Percentiles rank a stretch among this genome's conserved stretches.
phyloP scores from a whole-genome alignment of 768 basidiomycete species.

The Rhodotorula kratochvilovae region DNA sequence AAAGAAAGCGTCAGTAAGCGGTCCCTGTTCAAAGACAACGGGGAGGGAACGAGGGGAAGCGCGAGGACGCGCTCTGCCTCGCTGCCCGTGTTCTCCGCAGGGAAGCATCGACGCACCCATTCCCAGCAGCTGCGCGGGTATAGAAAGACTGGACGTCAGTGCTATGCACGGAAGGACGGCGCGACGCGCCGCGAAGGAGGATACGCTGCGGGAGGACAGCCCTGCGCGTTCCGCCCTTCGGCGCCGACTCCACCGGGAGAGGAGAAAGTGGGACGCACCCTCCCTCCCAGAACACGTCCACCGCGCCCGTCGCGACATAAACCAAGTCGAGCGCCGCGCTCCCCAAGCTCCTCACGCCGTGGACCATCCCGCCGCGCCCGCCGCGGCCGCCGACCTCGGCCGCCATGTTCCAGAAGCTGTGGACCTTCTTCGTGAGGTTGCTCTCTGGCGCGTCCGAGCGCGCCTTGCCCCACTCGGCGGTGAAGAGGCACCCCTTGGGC shows the following conservation, averaged over 20 bases:
- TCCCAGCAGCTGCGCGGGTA: conserved; percentile 31
- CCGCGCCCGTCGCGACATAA: conserved; percentile 40
- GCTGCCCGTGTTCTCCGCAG: no score
- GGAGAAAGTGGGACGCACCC: conserved; percentile 1
- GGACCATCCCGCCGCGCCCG: conserved; percentile 41
- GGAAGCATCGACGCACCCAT: conserved; percentile 24
- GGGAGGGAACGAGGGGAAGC: no score
- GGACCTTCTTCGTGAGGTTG: conserved; percentile 36
- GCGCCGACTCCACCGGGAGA: not conserved
- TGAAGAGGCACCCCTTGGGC: conserved; percentile 40
- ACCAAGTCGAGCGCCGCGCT: conserved; percentile 40
- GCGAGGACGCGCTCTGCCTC: not conserved
- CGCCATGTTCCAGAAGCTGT: conserved; percentile 39
- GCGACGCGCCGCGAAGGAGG: no score
- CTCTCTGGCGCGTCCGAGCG: conserved; percentile 28
- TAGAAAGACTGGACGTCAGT: no score
- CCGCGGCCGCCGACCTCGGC: conserved; percentile 37
- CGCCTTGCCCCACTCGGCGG: conserved; percentile 43
- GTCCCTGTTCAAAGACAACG: not conserved
- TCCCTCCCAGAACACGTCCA: conserved; percentile 39
- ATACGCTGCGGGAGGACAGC: no score
- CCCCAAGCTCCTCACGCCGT: conserved; percentile 40
- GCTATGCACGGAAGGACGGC: no score
- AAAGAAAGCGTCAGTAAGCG: not conserved
- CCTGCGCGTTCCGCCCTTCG: no score